Evolutionary conservation across 495 filamentous ascomycete genomes (phyloP), one percentile per base, ranked within the genome.

Genomic region (Penicillium maclennaniae): DNA sequence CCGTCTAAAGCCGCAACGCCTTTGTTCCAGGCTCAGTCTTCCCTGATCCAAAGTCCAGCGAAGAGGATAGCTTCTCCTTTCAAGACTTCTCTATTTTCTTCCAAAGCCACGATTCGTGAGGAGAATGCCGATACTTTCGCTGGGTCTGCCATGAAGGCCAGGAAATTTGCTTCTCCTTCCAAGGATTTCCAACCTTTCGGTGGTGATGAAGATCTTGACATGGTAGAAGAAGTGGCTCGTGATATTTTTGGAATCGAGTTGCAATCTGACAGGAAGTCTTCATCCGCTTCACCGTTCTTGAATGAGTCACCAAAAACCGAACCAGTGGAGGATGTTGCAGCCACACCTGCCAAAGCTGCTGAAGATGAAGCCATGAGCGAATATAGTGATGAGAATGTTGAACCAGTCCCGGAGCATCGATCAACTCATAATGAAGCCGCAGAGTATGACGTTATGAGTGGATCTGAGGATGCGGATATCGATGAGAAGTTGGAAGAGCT

Each of bases 41-140:
- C 73, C 7, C 56, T 78, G 16, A 62, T 79, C 20, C 67, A 72
- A 43, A 75, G 69, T 23, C 74, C 76, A 8, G 72, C 76, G 0
- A 78, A 74, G 54, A 71, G 64, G 38, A 59, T 70, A 31, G 51
- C 59, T 4, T 72, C 74, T 10, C 72, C 73, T 0, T 72, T 76
- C 45, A 76, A 71, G 47, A 63, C 52, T 19, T 73, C 67, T 4
- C 38, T 67, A 8, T 51, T 61, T 17, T 49, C 54, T 0, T 44
- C 46, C 19, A 62, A 54, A 26, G 47, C 51, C 6, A 49, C 66
- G 0, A 16, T 14, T 5, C 20, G 4, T 15, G 28, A 14, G 6
- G 41, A 7, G 10, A 12, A 12, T 9, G 48, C 43, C 6, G 40
- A 25, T 26, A 12, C 47, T n/a, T 19, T 31, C 7, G 10, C 21